Conservation (phyloP, 768 basidiomycete genomes). For the Trichaptum fuscoviolaceum region DNA sequence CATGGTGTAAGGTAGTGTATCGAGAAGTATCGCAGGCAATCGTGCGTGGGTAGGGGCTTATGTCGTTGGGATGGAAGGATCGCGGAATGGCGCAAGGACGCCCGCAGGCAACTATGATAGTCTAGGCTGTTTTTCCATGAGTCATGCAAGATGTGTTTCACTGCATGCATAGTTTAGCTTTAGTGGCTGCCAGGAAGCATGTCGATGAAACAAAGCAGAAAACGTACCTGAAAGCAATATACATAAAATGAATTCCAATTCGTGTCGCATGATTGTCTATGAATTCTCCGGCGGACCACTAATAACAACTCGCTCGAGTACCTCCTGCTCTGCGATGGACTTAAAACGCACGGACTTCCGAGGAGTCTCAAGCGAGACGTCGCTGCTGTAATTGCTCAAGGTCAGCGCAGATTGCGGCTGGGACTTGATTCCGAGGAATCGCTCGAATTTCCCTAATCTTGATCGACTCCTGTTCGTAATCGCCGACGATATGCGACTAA, state of each 20-base stretch:
- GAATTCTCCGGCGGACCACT: not conserved
- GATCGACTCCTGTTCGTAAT: not conserved
- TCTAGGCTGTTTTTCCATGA: too few relatives aligned
- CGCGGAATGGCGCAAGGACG: not conserved
- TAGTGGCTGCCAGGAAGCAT: not conserved
- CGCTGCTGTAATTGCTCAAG: not conserved
- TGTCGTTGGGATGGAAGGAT: too few relatives aligned
- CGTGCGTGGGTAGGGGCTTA: not conserved
- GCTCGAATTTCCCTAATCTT: not conserved
- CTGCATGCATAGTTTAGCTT: not conserved
- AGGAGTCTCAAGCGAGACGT: not conserved
- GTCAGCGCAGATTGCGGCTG: not conserved
- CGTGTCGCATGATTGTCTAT: not conserved
- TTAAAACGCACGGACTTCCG: not conserved
- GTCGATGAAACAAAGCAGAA: not conserved
- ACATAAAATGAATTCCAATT: not conserved
- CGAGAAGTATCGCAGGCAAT: not conserved
- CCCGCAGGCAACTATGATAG: too few relatives aligned
- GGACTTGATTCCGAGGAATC: not conserved
- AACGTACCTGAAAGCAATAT: not conserved
- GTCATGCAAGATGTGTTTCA: not conserved
- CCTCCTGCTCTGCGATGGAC: not conserved
- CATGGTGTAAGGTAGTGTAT: not conserved
- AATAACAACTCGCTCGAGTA: not conserved
- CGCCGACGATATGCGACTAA: not conserved